Evolutionary conservation across 2,329 filamentous ascomycete genomes (phyloP), one percentile per base, ranked within the genome.

Genomic region (Phialophora verrucosa): DNA sequence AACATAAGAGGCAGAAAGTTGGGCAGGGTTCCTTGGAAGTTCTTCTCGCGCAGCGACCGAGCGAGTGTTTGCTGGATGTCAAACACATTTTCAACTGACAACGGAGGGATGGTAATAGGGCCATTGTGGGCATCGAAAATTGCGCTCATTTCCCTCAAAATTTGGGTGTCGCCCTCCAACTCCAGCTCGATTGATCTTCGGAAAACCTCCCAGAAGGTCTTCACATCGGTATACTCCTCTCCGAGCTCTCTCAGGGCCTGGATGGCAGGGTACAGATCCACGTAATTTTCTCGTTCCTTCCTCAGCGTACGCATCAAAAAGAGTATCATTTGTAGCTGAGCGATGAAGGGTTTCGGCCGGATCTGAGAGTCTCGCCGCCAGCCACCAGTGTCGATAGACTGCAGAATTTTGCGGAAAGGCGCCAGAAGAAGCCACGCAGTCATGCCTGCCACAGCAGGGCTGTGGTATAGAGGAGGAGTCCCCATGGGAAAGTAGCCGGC

Each of bases 371-470:
- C 79, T 4, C 74, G 75, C 27, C 80, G 76, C 61, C 82, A 80
- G 64, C 83, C 78, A n/a, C 83, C 76, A 3, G 82, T 75, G 67
- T 82, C 75, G 47, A 83, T 76, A 6, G 75, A 76, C 71, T 87
- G 85, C 32, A 88, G 77, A 29, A 88, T 77, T 49, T 83, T 77
- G 66, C 86, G 82, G 73, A 89, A 85, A 0, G 87, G 86, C n/a
- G 80, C 82, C 65, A 88, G 80, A 63, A 88, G 81, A 66, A 88
- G 76, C 82, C 83, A 87, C 1, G 85, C 80, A 1, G 84, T 82
- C n/a, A 89, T 72, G 0, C 84, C 83, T 25, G 86, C 85, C 8
- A 87, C 79, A 54, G 82, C 79, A 23, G 78, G 77, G 64, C 80
- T 81, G 69, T 82, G 78, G 47, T 81, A 80, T 63, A 82, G 76